These are phyloP conservation scores for Cyberlindnera lachancei DNA, from an alignment of 805 yeast genomes.

Conservation along the genomic window DNA sequence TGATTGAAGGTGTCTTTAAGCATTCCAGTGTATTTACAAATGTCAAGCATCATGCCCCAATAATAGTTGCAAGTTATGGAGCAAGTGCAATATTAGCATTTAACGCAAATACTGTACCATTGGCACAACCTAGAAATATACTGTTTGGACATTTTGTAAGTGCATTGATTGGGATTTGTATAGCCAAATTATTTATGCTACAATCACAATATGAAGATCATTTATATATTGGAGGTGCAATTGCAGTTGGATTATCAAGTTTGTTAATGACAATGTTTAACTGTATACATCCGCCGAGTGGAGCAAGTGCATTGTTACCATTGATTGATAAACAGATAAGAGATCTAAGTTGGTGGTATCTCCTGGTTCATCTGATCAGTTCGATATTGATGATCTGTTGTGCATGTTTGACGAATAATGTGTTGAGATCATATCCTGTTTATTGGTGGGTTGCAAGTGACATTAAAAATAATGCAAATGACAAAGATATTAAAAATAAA, in stretches of 20 bases:
- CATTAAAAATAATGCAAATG: no score
- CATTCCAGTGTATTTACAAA: constrained; percentile 28
- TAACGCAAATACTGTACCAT: constrained; percentile 47
- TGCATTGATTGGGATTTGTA: constrained; percentile 45
- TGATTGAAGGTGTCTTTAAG: constrained; percentile 40
- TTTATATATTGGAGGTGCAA: constrained; percentile 51
- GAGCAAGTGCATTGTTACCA: constrained; percentile 61
- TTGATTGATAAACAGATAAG: constrained; percentile 37
- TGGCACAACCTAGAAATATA: constrained; percentile 59
- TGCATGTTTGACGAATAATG: constrained; percentile 47
- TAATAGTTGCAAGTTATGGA: constrained; percentile 49
- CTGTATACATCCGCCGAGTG: constrained; percentile 66
- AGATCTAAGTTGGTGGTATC: constrained; percentile 57
- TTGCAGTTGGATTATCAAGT: constrained; percentile 47
- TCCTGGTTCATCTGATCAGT: constrained; percentile 47
- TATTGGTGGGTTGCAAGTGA: constrained; percentile 53
- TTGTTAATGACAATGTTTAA: constrained; percentile 45
- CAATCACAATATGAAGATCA: constrained; percentile 34
- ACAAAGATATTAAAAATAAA: no score
- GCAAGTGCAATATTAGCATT: constrained; percentile 56
- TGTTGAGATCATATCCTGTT: constrained; percentile 44
- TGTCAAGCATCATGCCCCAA: constrained; percentile 38
- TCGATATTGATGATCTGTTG: constrained; percentile 39
- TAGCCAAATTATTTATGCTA: constrained; percentile 46
- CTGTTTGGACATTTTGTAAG: constrained; percentile 49